Conservation (phyloP, 495 filamentous ascomycete species). For the Lindgomyces ingoldianus region DNA sequence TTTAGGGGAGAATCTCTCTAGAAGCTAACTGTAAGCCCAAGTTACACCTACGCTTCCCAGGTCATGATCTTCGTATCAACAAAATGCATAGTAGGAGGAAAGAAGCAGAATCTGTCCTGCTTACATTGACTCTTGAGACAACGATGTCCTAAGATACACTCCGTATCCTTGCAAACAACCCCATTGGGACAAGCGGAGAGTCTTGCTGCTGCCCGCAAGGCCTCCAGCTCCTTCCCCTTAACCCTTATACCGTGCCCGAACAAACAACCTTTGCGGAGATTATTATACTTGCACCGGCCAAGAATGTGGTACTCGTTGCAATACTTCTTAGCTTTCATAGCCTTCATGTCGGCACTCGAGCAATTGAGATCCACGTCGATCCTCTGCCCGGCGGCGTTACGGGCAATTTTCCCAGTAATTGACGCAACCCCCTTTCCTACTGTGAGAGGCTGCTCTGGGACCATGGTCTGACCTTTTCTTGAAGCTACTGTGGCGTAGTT, state of each 20-base stretch:
- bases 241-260: slow-evolving; percentile 5
- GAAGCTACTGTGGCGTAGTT: neutral
- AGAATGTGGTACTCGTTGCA: slow-evolving; percentile 12
- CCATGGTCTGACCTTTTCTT: neutral
- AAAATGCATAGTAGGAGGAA: slow-evolving; percentile 4
- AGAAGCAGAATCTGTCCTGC: neutral
- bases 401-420: neutral
- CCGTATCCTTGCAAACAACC: neutral
- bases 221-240: neutral
- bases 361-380: neutral
- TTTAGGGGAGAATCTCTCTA: too few relatives aligned
- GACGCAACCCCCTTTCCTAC: neutral
- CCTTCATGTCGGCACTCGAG: neutral
- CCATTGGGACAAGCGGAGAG: neutral
- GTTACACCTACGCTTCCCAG: too few relatives aligned
- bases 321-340: neutral
- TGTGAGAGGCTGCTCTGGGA: neutral
- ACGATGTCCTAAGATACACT: slow-evolving; percentile 7
- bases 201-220: neutral
- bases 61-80: slow-evolving; percentile 3
- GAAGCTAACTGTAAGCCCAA: too few relatives aligned
- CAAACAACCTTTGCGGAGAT: neutral
- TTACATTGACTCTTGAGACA: neutral
- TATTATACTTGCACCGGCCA: neutral
- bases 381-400: slow-evolving; percentile 6